Evolutionary conservation across 2,329 filamentous ascomycete species (phyloP).

Genomic region (Cytospora leucostoma): DNA sequence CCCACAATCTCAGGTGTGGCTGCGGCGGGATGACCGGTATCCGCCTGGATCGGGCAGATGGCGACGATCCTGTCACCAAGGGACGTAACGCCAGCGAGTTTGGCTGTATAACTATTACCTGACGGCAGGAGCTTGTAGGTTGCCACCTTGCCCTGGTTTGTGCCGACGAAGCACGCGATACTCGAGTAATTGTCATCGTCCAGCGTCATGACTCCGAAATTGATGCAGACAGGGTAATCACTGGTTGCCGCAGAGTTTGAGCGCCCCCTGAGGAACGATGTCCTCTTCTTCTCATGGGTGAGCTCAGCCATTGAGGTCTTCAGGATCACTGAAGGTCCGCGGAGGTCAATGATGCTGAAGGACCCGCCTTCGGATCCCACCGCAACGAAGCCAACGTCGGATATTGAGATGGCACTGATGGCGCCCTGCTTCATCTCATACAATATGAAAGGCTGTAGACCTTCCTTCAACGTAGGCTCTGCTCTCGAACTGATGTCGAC

Average conservation of each 20-base stretch:
- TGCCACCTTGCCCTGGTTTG: conserved; percentile 76
- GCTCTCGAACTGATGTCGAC: conserved; percentile 73
- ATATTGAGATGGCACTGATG: conserved; percentile 77
- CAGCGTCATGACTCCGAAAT: conserved; percentile 91
- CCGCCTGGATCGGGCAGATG: conserved; percentile 76
- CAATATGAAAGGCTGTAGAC: conserved; percentile 69
- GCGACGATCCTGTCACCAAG: conserved; percentile 72
- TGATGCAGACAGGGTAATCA: conserved; percentile 79
- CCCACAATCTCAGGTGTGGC: conserved; percentile 76
- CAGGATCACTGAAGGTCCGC: conserved; percentile 83
- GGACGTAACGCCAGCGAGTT: conserved; percentile 67
- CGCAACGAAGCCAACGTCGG: conserved; percentile 91
- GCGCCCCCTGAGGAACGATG: conserved; percentile 66
- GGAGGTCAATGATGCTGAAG: conserved; percentile 80
- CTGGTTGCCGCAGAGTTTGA: conserved; percentile 50
- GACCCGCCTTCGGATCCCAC: conserved; percentile 82
- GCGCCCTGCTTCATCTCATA: conserved; percentile 83
- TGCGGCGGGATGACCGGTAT: conserved; percentile 72
- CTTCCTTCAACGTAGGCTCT: conserved; percentile 72
- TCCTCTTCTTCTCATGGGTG: conserved; percentile 72
- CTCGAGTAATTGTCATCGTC: conserved; percentile 96
- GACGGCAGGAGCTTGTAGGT: conserved; percentile 90
- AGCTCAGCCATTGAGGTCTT: conserved; percentile 73
- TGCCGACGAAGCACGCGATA: conserved; percentile 89
- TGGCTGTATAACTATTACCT: conserved; percentile 69